Conservation (phyloP, 495 filamentous ascomycete species). For the Margaritispora aquatica region DNA sequence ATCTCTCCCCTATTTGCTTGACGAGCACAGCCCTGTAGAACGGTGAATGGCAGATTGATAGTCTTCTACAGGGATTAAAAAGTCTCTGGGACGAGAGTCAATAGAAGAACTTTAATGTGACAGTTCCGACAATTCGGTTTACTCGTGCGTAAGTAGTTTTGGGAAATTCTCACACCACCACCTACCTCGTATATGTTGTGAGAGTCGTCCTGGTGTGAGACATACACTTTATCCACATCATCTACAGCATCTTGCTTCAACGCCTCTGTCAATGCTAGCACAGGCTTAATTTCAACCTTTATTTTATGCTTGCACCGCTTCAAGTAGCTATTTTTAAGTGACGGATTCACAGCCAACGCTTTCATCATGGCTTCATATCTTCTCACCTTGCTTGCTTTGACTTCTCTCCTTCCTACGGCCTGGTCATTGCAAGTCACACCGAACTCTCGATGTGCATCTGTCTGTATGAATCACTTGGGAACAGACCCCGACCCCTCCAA, state of each 20-base stretch:
- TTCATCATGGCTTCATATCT: background rate
- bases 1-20: background rate
- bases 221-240: no score
- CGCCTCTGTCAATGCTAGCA: no score
- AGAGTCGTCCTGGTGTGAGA: background rate
- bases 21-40: background rate
- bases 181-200: background rate
- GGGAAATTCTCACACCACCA: background rate
- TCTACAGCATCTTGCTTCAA: no score
- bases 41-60: background rate
- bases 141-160: background rate
- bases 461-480: slow-evolving; percentile 33
- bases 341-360: no score
- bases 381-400: background rate
- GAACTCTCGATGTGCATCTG: slow-evolving; percentile 42
- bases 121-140: background rate
- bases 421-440: slow-evolving; percentile 39
- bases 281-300: no score
- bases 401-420: background rate
- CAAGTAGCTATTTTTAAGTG: no score
- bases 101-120: background rate
- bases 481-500: slow-evolving; percentile 32
- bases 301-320: no score
- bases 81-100: background rate
- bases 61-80: background rate